Evolutionary conservation across 1,284 basidiomycete species (phyloP), one percentile per base, ranked within the genome.

Genomic region (Rhodotorula sp.): DNA sequence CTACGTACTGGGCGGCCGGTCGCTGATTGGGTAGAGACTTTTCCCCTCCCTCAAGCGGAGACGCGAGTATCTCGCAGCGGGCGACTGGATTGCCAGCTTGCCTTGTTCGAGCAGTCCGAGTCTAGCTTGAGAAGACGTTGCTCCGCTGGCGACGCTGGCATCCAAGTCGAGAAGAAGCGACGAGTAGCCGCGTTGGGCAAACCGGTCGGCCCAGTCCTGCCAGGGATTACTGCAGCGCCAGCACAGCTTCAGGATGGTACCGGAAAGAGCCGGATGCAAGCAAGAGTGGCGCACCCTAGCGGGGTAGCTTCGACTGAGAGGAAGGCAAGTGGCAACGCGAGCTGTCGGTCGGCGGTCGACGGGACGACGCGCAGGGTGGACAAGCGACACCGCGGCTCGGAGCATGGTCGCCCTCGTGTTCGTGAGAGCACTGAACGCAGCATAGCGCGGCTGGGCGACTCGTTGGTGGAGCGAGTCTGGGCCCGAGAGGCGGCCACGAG

Each of bases 261-360:
- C 34, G 18, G 16, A 6, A 1, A 26, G 57, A 16, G 51, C 6
- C 3, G 10, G 52, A 54, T 7, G 14, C 31, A 16, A 51, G 49
- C 16, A 31, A 26, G 63, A 43, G 5, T 16, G 29, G 67, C 70
- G 60, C 66, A 72, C 67, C n/a, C 2, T 12, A 5, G 3, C n/a
- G 23, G 20, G 47, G 29, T 12, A 16, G 43, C 12, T 3, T 65
- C 57, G 52, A 75, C 34, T 3, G 59, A 20, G 15, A 76, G 49
- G 58, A 72, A 74, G 31, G 63, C 66, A 56, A 76, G 64, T 23
- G 74, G 74, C 0, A 70, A 64, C 3, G 74, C 74, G n/a, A 76
- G 71, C 3, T 71, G 65, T 3, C 71, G 68, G 18, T 31, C 26
- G 6, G 48, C 62, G 3, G 62, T 46, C 12, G 69, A 31, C 1